Percentiles rank a stretch among this genome's conserved stretches.
These are phyloP conservation scores for Combretum micranthum DNA, from an alignment of 345 rosid species.

Conservation along the genomic window DNA sequence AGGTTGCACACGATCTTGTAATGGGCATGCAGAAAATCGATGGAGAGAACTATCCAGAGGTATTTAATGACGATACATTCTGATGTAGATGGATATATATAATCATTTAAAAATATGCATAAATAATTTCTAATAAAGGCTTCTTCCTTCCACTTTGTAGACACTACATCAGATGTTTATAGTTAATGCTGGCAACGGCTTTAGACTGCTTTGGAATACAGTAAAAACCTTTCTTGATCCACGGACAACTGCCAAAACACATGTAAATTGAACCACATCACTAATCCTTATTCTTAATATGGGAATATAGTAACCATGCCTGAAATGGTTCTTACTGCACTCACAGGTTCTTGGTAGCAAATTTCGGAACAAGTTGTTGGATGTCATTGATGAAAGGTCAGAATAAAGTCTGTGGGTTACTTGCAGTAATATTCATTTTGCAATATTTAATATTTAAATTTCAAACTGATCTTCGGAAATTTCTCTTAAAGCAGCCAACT, in stretches of 20 bases:
- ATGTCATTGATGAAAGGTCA: conserved; percentile 75
- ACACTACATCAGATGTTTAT: conserved; percentile 92
- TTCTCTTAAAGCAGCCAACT: conserved; percentile 56
- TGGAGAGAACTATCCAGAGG: conserved; percentile 99
- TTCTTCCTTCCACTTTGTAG: conserved; percentile 28
- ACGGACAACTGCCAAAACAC: conserved; percentile 80
- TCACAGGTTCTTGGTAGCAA: conserved; percentile 77
- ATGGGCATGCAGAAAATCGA: conserved; percentile 95
- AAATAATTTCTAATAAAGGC: conserved; percentile 6
- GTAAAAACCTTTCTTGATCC: conserved; percentile 90
- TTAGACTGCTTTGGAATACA: conserved; percentile 84
- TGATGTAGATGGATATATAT: background rate
- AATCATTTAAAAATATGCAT: conserved; percentile 3
- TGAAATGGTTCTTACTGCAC: conserved; percentile 14
- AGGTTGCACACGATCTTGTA: conserved; percentile 82
- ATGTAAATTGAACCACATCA: conserved; percentile 34
- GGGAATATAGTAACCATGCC: conserved; percentile 14
- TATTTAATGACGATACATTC: conserved; percentile 9
- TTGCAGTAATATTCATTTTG: background rate
- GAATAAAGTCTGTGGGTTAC: conserved; percentile 5
- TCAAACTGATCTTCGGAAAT: conserved; percentile 10
- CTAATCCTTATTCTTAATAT: conserved; percentile 4
- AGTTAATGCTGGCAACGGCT: conserved; percentile 82
- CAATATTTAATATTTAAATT: conserved; percentile 5
- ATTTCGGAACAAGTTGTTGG: conserved; percentile 63